A percentile compares a stretch with the other conserved stretches of the same genome.
Evolutionary conservation across 2,329 filamentous ascomycete genomes (phyloP).

Genomic region (Fusarium chuoi): DNA sequence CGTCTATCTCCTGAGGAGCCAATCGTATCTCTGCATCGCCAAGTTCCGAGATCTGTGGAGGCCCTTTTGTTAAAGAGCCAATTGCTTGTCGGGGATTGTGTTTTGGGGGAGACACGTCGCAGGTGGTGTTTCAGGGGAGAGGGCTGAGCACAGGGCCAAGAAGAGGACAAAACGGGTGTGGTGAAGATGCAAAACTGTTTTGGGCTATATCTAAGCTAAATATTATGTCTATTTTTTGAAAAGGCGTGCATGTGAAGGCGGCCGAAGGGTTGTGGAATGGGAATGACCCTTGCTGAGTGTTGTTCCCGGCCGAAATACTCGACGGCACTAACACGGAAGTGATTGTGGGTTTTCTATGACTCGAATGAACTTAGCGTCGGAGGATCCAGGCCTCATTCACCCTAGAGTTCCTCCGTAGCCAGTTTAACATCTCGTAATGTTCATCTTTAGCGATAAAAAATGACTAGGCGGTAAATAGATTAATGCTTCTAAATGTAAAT

Average conservation of each 20-base stretch:
- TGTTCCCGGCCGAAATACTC: neutral
- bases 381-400: neutral
- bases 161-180: neutral
- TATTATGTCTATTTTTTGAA: neutral
- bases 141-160: neutral
- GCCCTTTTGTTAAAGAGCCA: neutral
- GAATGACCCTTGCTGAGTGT: neutral
- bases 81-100: neutral
- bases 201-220: neutral
- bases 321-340: neutral
- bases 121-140: slow-evolving; percentile 11
- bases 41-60: slow-evolving; percentile 12
- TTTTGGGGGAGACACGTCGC: neutral
- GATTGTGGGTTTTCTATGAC: neutral
- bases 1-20: neutral
- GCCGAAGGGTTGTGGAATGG: neutral
- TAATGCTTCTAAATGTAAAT: fast-evolving
- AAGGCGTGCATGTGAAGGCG: neutral
- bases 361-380: neutral
- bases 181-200: neutral
- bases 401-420: neutral
- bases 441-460: fast-evolving
- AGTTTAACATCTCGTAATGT: fast-evolving
- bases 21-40: neutral
- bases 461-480: fast-evolving